These are phyloP conservation scores for Fusarium nisikadoi DNA, from an alignment of 2,329 filamentous ascomycete species.

Conservation along the genomic window DNA sequence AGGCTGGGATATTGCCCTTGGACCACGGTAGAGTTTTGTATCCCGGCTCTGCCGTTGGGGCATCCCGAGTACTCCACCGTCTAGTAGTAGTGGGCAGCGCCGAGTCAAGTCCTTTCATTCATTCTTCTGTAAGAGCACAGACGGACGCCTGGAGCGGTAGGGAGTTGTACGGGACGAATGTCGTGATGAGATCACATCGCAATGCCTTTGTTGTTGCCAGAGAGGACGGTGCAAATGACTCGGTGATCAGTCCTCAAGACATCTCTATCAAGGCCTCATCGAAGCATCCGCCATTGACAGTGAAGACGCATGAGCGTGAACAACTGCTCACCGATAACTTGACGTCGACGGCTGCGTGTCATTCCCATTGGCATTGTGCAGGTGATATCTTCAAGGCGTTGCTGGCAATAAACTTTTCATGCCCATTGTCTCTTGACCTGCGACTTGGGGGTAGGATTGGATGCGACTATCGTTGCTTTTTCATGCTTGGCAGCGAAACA, in stretches of 20 bases:
- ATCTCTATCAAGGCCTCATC: neutral
- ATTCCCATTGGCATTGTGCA: conserved; percentile 12
- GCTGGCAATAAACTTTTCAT: conserved; percentile 19
- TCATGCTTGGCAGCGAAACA: conserved; percentile 12
- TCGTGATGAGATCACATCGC: conserved; percentile 5
- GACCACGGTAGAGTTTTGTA: conserved; percentile 38
- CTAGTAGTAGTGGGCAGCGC: conserved; percentile 35
- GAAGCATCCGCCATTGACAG: neutral
- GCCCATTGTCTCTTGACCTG: conserved; percentile 11
- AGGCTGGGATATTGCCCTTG: conserved; percentile 42
- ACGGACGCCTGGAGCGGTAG: conserved; percentile 12
- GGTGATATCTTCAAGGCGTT: conserved; percentile 16
- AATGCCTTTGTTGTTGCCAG: conserved; percentile 3
- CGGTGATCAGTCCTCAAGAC: neutral
- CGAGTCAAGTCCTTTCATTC: conserved; percentile 38
- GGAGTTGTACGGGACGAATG: neutral
- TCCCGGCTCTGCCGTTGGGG: conserved; percentile 34
- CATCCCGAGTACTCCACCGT: conserved; percentile 32
- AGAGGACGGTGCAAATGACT: neutral
- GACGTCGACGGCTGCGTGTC: conserved; percentile 27
- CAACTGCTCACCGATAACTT: conserved; percentile 20
- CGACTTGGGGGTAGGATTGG: conserved; percentile 9
- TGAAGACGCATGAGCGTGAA: neutral
- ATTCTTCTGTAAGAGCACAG: conserved; percentile 35
- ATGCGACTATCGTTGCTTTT: conserved; percentile 9